Percentiles rank a stretch among this genome's conserved stretches.
These are phyloP conservation scores for Prunus mongolica DNA, from an alignment of 306 rosid genomes.

Conservation along the genomic window DNA sequence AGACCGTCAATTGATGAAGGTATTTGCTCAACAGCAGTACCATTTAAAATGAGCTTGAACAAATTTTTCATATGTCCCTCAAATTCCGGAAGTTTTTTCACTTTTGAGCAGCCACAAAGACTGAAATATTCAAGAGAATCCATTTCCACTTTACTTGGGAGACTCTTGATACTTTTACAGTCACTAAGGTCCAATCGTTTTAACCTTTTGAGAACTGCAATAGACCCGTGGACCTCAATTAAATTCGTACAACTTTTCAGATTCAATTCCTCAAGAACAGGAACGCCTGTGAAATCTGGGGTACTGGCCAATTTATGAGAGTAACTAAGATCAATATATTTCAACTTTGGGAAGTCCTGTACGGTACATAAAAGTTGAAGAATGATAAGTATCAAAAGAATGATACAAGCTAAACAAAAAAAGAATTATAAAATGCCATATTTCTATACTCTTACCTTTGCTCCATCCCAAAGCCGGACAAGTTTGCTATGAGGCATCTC, in stretches of 20 bases:
- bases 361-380: neutral
- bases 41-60: neutral
- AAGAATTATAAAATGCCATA: no score
- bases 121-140: slow-evolving; percentile 1
- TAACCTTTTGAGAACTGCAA: slow-evolving; percentile 5
- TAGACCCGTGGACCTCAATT: slow-evolving; percentile 17
- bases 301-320: neutral
- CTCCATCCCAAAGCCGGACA: slow-evolving; percentile 4
- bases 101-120: slow-evolving; percentile 8
- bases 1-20: neutral
- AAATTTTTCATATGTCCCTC: neutral
- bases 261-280: neutral
- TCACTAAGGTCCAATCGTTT: neutral
- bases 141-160: neutral
- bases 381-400: neutral
- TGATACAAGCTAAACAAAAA: neutral
- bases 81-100: slow-evolving; percentile 15
- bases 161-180: slow-evolving; percentile 7
- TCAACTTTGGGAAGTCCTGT: slow-evolving; percentile 10
- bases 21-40: neutral
- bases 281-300: neutral
- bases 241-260: neutral
- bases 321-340: neutral
- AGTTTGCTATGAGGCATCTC: slow-evolving; percentile 1
- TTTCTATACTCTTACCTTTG: neutral